These are phyloP conservation scores for Aspergillus calidoustus DNA, from an alignment of 2,329 filamentous ascomycete genomes.

Conservation along the genomic window DNA sequence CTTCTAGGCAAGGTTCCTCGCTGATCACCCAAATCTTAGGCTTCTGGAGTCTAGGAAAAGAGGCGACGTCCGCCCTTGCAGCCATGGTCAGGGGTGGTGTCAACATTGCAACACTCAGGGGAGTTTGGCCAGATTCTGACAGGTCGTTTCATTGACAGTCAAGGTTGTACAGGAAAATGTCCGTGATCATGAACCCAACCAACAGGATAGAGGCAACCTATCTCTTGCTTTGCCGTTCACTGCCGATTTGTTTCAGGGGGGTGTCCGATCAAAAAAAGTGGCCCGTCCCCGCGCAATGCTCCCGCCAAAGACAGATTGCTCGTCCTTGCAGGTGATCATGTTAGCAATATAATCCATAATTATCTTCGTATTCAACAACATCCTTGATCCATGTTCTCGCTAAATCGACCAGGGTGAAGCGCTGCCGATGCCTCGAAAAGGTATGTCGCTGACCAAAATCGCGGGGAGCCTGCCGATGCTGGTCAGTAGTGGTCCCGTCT, in stretches of 20 bases:
- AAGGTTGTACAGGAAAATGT: constrained; percentile 10
- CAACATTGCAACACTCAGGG: constrained; percentile 1
- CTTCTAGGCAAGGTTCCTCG: constrained; percentile 18
- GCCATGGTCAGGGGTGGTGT: constrained; percentile 21
- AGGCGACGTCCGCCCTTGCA: constrained; percentile 19
- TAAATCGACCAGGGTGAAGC: constrained; percentile 7
- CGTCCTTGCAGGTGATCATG: constrained; percentile 26
- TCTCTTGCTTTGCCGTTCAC: constrained; percentile 3
- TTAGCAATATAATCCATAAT: constrained; percentile 3
- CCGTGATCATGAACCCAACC: constrained; percentile 4
- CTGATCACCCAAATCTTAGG: constrained; percentile 16
- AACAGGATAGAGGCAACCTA: not conserved
- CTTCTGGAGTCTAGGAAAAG: not conserved
- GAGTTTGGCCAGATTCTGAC: constrained; percentile 20
- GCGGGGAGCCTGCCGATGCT: constrained; percentile 15
- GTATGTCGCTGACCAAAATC: constrained; percentile 2
- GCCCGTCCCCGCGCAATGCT: constrained; percentile 10
- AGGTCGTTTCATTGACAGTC: constrained; percentile 26
- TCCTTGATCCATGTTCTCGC: constrained; percentile 3
- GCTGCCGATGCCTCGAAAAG: not conserved
- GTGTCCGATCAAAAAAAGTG: constrained; percentile 6
- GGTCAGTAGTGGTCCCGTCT: not conserved
- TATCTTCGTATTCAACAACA: not conserved
- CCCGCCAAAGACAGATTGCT: constrained; percentile 17
- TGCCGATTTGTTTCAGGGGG: constrained; percentile 22